phyloP scores from a whole-genome alignment of 2,329 filamentous ascomycete genomes.

The Colletotrichum brevisporum region DNA sequence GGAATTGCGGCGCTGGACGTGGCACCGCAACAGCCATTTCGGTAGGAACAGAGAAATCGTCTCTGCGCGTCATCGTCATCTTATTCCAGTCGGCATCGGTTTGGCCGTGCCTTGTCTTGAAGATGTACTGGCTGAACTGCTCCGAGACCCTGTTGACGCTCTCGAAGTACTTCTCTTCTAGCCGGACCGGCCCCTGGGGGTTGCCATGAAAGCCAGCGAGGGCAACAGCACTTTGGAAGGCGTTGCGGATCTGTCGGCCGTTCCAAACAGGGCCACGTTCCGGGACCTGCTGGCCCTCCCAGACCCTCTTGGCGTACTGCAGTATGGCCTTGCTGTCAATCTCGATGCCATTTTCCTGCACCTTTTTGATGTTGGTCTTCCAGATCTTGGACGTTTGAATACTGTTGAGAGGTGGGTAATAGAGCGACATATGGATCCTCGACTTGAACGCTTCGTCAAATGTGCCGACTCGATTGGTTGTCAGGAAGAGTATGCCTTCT shows the following conservation, averaged over 20 bases:
- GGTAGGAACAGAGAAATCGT: neutral
- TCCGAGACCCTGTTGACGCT: neutral
- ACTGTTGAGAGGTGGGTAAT: neutral
- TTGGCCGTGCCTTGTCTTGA: neutral
- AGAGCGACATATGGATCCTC: conserved; percentile 46
- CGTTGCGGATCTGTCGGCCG: neutral
- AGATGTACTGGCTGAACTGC: conserved; percentile 5
- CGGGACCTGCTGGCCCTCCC: neutral
- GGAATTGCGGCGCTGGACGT: no score
- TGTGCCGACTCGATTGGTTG: conserved; percentile 51
- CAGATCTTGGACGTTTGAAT: neutral
- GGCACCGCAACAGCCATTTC: neutral
- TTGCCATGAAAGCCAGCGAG: neutral
- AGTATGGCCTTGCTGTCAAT: neutral
- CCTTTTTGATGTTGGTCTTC: neutral
- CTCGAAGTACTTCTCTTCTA: neutral
- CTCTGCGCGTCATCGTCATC: neutral
- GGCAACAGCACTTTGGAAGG: neutral
- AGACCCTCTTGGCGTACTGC: neutral
- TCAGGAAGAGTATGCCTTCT: conserved; percentile 53
- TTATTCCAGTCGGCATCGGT: conserved; percentile 1
- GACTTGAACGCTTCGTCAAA: conserved; percentile 56
- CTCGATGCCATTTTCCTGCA: neutral
- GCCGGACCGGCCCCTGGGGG: neutral
- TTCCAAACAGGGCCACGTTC: neutral